Evolutionary conservation across 768 basidiomycete species (phyloP), one percentile per base, ranked within the genome.

Genomic region (Dendrothele bispora): DNA sequence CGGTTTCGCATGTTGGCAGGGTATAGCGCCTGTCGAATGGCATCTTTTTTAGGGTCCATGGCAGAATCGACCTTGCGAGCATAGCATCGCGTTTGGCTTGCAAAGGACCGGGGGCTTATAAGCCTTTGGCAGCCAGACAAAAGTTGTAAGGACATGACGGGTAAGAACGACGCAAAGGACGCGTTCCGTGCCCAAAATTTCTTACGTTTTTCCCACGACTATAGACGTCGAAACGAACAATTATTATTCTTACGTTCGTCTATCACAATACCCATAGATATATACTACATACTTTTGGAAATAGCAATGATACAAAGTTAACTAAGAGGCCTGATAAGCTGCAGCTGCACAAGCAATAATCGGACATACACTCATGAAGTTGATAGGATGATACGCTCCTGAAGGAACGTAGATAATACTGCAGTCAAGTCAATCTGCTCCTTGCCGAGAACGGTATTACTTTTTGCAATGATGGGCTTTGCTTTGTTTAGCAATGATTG

Each of bases 1-100:
- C 77, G 77, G 60, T 80, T 86, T 51, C 83, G 83, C 44, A 88
- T 63, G 61, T 87, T 89, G 35, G 78, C 71, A 2, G 92, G 92
- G 65, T 93, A 95, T 50, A 95, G 80, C 39, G 79, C 75, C 58
- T 83, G 83, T 51, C 89, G 87, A 46, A 95, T 83, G 52, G 80
- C 77, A 44, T 91, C 85, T 57, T 80, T 77, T 58, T 79, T 79
- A 28, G 83, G 81, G 60, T 88, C 88, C 26, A 62, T 64, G 5
- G 64, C 52, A 2, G 69, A 63, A 52, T 80, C 80, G 24, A 63
- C 61, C 41, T 62, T 68, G 26, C 62, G 67, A 18, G 76, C 76
- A 57, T 79, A 79, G 29, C 55, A 39, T 47, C 46, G 46, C 28
- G 24, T 28, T 39, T 38, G 38, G 20, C 18, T 26, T 21, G 10